Base-by-base conservation (phyloP, 179 eudicot genomes). In the Beta macrorhiza region DNA sequence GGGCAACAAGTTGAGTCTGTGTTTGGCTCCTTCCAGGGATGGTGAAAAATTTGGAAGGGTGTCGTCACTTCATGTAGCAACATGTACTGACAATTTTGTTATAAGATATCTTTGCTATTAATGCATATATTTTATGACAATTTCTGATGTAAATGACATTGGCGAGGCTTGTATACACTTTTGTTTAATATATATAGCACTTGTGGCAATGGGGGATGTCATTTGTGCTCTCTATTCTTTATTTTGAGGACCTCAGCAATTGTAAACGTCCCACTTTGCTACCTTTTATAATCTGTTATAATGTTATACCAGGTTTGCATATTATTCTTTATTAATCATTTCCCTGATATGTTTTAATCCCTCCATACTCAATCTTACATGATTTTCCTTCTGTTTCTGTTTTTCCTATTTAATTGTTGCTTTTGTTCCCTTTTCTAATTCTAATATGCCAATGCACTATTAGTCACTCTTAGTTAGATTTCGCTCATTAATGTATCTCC, bases 21-120 rank as follows among this genome's bases (percentile, higher is more conserved):
- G 52, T 59, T 20, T 62, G 55, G 68, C 17, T 45, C 32, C 29
- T 47, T 62, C 67, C 70, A 63, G 4, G 79, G 58, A 76, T 63
- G 71, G 79, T 76, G 79, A 76, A 45, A 76, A 76, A 13, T 62
- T 37, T 47, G n/a, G 42, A 62, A 62, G 53, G 67, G 5, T 20
- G n/a, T 4, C 57, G 5, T 42, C 45, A 20, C 29, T 51, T 49
- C 75, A 72, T 51, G 37, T 10, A 72, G 32, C 58, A 9, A 5
- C 42, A 47, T 72, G 75, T 51, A 49, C 14, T 11, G 17, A 14
- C 51, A 12, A 20, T 47, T 20, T 1, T 2, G 32, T 29, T 29
- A 1, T 29, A 29, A 29, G 32, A 1, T 29, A 51, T 72, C 75
- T 49, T 72, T 10, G 25, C 25, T 71, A 19, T 2, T 47, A n/a